A percentile compares a stretch with the other conserved stretches of the same genome.
Conservation (phyloP, 345 rosid genomes). For the Lagerstroemia speciosa region DNA sequence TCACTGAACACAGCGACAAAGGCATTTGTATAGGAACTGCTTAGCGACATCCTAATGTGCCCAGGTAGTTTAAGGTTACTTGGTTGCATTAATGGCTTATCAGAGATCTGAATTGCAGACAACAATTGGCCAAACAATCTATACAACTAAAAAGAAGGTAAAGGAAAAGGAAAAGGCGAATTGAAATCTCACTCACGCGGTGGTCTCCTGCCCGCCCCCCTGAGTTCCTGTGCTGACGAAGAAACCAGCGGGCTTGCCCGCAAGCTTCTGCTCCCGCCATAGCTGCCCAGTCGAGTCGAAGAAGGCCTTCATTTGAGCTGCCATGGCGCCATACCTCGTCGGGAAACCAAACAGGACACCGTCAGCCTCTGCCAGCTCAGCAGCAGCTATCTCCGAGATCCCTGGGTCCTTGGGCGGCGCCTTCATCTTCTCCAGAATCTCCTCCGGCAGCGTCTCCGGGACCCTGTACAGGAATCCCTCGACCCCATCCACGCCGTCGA, state of each 20-base stretch:
- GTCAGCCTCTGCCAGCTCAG: slow-evolving; percentile 41
- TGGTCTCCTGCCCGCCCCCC: slow-evolving; percentile 91
- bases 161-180: background rate
- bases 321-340: slow-evolving; percentile 62
- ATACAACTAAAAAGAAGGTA: background rate
- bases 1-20: too few species aligned
- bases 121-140: background rate
- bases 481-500: slow-evolving; percentile 50
- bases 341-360: slow-evolving; percentile 66
- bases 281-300: slow-evolving; percentile 45
- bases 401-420: slow-evolving; percentile 35
- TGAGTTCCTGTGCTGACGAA: slow-evolving; percentile 68
- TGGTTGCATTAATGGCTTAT: too few species aligned
- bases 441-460: slow-evolving; percentile 46
- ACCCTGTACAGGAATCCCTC: slow-evolving; percentile 49
- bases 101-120: too few species aligned
- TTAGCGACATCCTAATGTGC: too few species aligned
- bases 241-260: slow-evolving; percentile 81
- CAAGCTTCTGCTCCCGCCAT: slow-evolving; percentile 61
- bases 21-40: too few species aligned
- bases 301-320: slow-evolving; percentile 65
- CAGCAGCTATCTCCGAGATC: slow-evolving; percentile 32
- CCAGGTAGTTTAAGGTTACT: too few species aligned
- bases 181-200: slow-evolving; percentile 41
- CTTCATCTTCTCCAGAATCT: slow-evolving; percentile 45